Base-by-base conservation (phyloP, 495 filamentous ascomycete genomes). In the Podospora didyma region DNA sequence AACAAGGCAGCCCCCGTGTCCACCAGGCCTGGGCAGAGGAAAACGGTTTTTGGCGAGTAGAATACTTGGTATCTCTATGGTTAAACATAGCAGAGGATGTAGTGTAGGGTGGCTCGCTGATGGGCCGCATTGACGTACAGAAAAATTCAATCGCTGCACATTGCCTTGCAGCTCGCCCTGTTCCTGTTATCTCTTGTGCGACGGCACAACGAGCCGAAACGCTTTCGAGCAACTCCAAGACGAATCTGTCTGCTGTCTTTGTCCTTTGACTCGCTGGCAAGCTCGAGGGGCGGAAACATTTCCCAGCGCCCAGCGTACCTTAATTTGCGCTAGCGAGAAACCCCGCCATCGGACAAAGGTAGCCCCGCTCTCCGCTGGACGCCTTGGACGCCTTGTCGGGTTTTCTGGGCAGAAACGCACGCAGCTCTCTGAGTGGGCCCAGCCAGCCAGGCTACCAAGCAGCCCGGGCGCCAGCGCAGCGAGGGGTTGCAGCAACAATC, bases 401-500 rank as follows among this genome's bases (percentile, higher is more conserved):
- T 10, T 37, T 21, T 35, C 49, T 51, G 49, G 49, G 49, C 49
- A 51, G 49, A 51, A 51, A 51, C 49, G 49, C n/a, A n/a, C 31
- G 49, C 26, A 51, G 49, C 35, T 41, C 28, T 35, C 26, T 31
- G 3, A 31, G 26, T 31, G 26, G 26, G 9, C 26, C 26, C 26
- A 31, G 26, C 26, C 26, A 31, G 26, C 4, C 26, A 31, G 26
- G 26, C 26, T 9, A 31, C 26, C n/a, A n/a, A n/a, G n/a, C n/a
- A n/a, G n/a, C n/a, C n/a, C n/a, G n/a, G 26, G 26, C 26, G 51
- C 37, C 57, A 47, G 46, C 46, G 55, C 58, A 59, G 63, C 62
- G 63, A 61, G 63, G 66, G 66, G 63, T 66, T 64, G 57, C 60
- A 66, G 65, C 63, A 63, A 62, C 63, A 68, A 69, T 69, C 67